Evolutionary conservation across 106 monocot species (phyloP), one percentile per base, ranked within the genome.

Genomic region (Cymbidium sinense): DNA sequence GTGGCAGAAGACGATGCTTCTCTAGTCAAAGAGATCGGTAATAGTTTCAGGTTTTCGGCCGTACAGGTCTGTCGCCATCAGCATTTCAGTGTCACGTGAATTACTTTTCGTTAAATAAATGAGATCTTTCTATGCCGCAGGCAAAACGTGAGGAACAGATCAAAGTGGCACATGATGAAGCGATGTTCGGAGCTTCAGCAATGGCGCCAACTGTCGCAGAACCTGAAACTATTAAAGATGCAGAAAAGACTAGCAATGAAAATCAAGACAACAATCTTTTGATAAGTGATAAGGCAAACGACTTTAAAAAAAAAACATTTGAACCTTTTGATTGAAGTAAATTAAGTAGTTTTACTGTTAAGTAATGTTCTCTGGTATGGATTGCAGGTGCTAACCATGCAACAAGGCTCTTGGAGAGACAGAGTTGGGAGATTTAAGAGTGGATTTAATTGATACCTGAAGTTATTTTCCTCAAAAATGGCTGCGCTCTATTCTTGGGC

Each of bases 341-440:
- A 67, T 67, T 15, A 33, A 31, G n/a, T 67, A 67, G 27, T 73
- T 71, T 2, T 70, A 19, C 0, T 43, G 6, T 72, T 28, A 17
- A 1, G 30, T 21, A 51, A 12, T 23, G n/a, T 28, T 80, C 6
- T 50, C 27, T 37, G 34, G 30, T 41, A 74, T 74, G 74, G 33
- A 67, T 64, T 82, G 13, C 75, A 94, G 94, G 86, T 90, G 64
- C 71, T 91, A 47, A 82, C 94, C 0, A 87, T 78, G 82, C 91
- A 84, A 76, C 86, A 86, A 80, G 94, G 94, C 75, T 98, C 98
- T 55, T 98, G 94, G 98, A 84, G 94, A 80, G 94, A 98, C 64
- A 77, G 94, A 81, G 88, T 85, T 47, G 81, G 88, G 6, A 86
- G 75, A 71, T 67, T 77, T 25, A 77, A 80, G 37, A 74, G 79